These are phyloP conservation scores for Phlebiopsis flavidoalba DNA, from an alignment of 768 basidiomycete genomes.

Conservation along the genomic window DNA sequence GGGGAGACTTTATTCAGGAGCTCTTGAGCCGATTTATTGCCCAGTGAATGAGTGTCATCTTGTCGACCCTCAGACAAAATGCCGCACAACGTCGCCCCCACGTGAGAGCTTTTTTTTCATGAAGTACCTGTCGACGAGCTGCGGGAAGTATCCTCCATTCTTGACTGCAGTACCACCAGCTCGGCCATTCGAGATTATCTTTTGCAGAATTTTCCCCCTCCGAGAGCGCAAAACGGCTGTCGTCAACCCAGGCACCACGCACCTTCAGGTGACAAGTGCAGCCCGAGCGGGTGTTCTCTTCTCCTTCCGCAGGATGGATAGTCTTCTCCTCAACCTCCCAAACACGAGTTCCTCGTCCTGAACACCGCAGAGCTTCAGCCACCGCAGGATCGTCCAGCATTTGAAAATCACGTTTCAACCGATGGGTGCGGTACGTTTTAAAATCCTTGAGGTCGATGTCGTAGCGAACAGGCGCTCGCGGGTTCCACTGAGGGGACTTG, in stretches of 20 bases:
- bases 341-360: conserved; percentile 6
- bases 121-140: not conserved
- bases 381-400: too few relatives aligned
- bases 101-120: not conserved
- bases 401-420: not conserved
- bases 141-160: too few relatives aligned
- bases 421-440: not conserved
- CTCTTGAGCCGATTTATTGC: not conserved
- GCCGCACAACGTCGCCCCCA: not conserved
- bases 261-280: conserved; percentile 8
- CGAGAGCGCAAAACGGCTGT: not conserved
- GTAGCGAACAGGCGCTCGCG: not conserved
- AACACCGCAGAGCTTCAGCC: not conserved
- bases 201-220: not conserved
- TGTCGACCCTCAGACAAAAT: not conserved
- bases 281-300: not conserved
- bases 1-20: too few relatives aligned
- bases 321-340: not conserved
- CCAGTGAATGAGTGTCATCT: not conserved
- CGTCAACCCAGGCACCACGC: conserved; percentile 4
- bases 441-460: not conserved
- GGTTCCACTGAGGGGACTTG: too few relatives aligned
- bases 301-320: not conserved
- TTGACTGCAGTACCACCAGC: too few relatives aligned
- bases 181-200: not conserved